A percentile compares a stretch with the other conserved stretches of the same genome.
phyloP scores from a whole-genome alignment of 306 rosid species.

The Hippophae tibetana region DNA sequence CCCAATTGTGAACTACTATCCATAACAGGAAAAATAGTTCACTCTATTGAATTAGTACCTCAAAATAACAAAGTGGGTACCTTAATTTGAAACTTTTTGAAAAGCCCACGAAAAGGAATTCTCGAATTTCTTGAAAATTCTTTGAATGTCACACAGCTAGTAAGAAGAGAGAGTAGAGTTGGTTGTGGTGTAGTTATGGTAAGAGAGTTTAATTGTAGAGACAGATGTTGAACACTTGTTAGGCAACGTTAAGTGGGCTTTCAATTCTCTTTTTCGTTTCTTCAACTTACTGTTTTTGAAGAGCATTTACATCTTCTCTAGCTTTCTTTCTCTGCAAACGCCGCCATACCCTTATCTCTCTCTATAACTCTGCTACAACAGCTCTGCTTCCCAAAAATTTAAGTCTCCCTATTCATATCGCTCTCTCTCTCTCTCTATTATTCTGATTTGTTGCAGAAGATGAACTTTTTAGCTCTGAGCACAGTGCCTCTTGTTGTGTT shows the following conservation, averaged over 20 bases:
- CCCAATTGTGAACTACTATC: constrained; percentile 47
- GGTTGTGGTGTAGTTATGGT: not conserved
- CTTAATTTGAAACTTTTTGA: too few relatives aligned
- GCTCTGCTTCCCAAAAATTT: constrained; percentile 37
- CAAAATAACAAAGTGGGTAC: constrained; percentile 10
- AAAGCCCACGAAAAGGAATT: too few relatives aligned
- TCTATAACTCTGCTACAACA: constrained; percentile 16
- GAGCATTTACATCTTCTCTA: constrained; percentile 32
- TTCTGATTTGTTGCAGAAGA: constrained; percentile 15
- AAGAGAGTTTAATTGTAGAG: not conserved
- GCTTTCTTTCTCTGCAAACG: not conserved
- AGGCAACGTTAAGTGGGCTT: constrained; percentile 35
- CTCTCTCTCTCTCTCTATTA: constrained; percentile 15
- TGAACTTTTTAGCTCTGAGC: constrained; percentile 26
- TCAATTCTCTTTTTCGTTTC: constrained; percentile 19
- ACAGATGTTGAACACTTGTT: constrained; percentile 19
- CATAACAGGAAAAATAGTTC: constrained; percentile 49
- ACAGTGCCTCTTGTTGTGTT: constrained; percentile 18
- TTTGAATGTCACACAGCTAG: constrained; percentile 1
- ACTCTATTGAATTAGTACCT: constrained; percentile 4
- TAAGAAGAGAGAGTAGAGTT: constrained; percentile 13
- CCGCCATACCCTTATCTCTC: too few relatives aligned
- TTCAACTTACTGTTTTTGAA: constrained; percentile 29
- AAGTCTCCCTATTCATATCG: constrained; percentile 24
- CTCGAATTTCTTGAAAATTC: too few relatives aligned